Evolutionary conservation across 768 basidiomycete genomes (phyloP).

Genomic region (Tephrocybe sp.): DNA sequence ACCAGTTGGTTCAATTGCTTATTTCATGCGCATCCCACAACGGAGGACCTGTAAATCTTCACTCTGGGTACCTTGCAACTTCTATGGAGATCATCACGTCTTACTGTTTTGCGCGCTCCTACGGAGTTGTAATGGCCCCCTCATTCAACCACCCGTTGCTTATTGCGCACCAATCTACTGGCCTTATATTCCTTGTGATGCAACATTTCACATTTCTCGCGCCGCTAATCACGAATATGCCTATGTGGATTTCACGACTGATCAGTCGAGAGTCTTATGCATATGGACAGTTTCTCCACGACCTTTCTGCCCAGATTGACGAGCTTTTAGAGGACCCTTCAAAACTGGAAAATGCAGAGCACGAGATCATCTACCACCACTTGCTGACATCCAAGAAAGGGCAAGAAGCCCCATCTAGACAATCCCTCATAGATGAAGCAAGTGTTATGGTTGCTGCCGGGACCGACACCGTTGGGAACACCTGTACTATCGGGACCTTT

Average conservation of each 20-base stretch:
- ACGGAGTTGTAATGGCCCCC: conserved; percentile 25
- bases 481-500: conserved; percentile 7
- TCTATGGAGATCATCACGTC: conserved; percentile 20
- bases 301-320: conserved; percentile 7
- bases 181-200: conserved; percentile 7
- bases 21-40: not conserved
- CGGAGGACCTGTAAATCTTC: conserved; percentile 16
- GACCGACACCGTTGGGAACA: conserved; percentile 9
- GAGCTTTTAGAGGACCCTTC: conserved; percentile 17
- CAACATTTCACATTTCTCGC: conserved; percentile 13
- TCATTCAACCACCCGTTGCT: conserved; percentile 26
- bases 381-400: conserved; percentile 18
- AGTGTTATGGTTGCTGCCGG: conserved; percentile 6
- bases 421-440: conserved; percentile 7
- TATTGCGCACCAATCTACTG: conserved; percentile 1
- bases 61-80: conserved; percentile 18
- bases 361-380: conserved; percentile 28
- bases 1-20: not conserved
- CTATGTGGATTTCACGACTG: not conserved
- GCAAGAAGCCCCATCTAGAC: not conserved
- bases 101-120: conserved; percentile 18
- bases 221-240: not conserved
- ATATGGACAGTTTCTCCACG: not conserved
- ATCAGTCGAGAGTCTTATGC: conserved; percentile 3
- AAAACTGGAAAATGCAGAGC: conserved; percentile 4